Evolutionary conservation across 208 protist species (phyloP).

Genomic region (Tritrichomonas foetus): DNA sequence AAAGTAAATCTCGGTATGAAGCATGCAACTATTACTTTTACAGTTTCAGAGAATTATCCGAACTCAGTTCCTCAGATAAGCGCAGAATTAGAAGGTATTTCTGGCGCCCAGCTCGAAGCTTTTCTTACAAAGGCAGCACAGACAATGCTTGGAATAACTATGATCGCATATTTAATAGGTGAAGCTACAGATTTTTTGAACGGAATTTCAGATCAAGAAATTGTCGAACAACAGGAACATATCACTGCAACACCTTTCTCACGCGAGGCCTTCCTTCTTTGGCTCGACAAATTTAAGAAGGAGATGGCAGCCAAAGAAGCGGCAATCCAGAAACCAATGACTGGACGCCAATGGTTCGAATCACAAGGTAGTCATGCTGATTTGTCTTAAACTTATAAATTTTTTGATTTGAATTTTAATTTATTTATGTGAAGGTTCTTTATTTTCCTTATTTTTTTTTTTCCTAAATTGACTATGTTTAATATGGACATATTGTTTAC

Average conservation of each 20-base stretch:
- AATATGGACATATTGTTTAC: too few relatives aligned
- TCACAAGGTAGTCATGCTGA: too few relatives aligned
- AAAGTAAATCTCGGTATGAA: not conserved
- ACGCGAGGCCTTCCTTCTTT: not conserved
- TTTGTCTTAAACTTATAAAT: too few relatives aligned
- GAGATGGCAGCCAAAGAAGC: not conserved
- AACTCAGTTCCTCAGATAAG: not conserved
- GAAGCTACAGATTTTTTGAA: not conserved
- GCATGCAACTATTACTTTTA: conserved; percentile 19
- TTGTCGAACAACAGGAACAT: not conserved
- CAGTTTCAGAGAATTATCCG: conserved; percentile 13
- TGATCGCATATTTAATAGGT: conserved; percentile 25
- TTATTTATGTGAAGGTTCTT: too few relatives aligned
- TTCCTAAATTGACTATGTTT: too few relatives aligned
- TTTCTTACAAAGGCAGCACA: not conserved
- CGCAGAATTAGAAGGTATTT: conserved; percentile 27
- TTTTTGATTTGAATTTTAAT: too few relatives aligned
- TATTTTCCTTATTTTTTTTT: too few relatives aligned
- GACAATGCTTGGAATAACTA: conserved; percentile 24
- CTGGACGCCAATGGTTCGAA: not conserved
- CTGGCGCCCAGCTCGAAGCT: not conserved
- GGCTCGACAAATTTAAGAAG: conserved; percentile 25
- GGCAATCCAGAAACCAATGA: not conserved
- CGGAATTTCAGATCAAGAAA: conserved; percentile 11
- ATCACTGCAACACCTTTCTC: not conserved